These are phyloP conservation scores for Aspergillus hancockii DNA, from an alignment of 495 filamentous ascomycete species.

Conservation along the genomic window DNA sequence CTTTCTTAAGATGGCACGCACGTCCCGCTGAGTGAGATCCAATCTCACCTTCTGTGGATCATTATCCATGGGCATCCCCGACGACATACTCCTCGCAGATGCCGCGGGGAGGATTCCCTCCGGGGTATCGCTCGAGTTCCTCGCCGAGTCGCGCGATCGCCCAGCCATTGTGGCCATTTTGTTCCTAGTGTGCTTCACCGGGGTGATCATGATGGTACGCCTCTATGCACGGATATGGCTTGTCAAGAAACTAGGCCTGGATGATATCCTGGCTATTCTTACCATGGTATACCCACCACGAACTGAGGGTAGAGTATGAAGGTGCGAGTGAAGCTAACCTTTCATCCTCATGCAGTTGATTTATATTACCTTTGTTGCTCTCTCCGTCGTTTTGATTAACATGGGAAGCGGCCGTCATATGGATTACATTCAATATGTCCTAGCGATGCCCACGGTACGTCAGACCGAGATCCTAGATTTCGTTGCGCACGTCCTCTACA, in stretches of 20 bases:
- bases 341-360: conserved; percentile 21
- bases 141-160: conserved; percentile 40
- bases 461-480: conserved; percentile 46
- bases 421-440: conserved; percentile 49
- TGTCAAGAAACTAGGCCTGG: conserved; percentile 34
- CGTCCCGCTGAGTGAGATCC: conserved; percentile 4
- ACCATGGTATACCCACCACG: conserved; percentile 28
- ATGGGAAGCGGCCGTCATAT: conserved; percentile 49
- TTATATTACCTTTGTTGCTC: conserved; percentile 38
- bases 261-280: conserved; percentile 38
- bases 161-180: conserved; percentile 42
- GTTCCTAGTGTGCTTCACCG: conserved; percentile 37
- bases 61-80: conserved; percentile 28
- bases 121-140: conserved; percentile 34
- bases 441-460: conserved; percentile 33
- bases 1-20: conserved; percentile 3
- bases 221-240: conserved; percentile 37
- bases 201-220: conserved; percentile 30
- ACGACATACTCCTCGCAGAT: conserved; percentile 31
- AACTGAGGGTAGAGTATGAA: background rate
- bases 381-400: conserved; percentile 43
- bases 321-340: conserved; percentile 8
- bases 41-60: conserved; percentile 14
- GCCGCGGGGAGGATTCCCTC: conserved; percentile 35
- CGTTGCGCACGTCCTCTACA: conserved; percentile 49